Conservation (phyloP, 192 early-diverging fungal genomes). For the Rhizophlyctis rosea region DNA sequence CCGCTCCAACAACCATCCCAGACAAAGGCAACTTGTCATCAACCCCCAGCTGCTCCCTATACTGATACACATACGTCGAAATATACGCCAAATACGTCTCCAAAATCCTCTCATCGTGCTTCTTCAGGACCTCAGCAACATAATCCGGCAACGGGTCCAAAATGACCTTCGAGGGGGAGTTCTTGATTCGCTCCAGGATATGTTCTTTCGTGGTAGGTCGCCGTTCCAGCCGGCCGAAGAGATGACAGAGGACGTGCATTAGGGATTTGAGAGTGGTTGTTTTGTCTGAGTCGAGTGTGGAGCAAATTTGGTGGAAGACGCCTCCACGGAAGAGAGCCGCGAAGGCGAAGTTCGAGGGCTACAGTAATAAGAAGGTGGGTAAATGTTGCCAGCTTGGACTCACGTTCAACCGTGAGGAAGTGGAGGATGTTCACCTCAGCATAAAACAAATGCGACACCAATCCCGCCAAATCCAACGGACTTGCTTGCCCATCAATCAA, state of each 20-base stretch:
- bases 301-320: conserved; percentile 15
- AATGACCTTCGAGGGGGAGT: conserved; percentile 29
- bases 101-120: conserved; percentile 20
- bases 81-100: background rate
- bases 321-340: conserved; percentile 35
- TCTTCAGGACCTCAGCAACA: conserved; percentile 6
- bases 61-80: background rate
- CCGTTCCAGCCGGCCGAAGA: conserved; percentile 4
- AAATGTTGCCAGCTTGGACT: conserved; percentile 10
- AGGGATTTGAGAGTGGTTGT: background rate
- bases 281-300: background rate
- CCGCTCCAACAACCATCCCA: background rate
- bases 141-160: conserved; percentile 21
- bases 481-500: conserved; percentile 20
- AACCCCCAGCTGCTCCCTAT: background rate
- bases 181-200: conserved; percentile 1
- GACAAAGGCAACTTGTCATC: background rate
- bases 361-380: conserved; percentile 7
- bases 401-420: background rate
- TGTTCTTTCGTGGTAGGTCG: conserved; percentile 1
- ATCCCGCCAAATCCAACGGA: conserved; percentile 24
- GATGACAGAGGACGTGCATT: conserved; percentile 3
- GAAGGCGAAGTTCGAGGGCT: conserved; percentile 39
- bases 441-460: conserved; percentile 32
- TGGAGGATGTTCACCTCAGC: too few species aligned